Conservation (phyloP, 176 grass and related monocot species). For the Luzula sylvatica region DNA sequence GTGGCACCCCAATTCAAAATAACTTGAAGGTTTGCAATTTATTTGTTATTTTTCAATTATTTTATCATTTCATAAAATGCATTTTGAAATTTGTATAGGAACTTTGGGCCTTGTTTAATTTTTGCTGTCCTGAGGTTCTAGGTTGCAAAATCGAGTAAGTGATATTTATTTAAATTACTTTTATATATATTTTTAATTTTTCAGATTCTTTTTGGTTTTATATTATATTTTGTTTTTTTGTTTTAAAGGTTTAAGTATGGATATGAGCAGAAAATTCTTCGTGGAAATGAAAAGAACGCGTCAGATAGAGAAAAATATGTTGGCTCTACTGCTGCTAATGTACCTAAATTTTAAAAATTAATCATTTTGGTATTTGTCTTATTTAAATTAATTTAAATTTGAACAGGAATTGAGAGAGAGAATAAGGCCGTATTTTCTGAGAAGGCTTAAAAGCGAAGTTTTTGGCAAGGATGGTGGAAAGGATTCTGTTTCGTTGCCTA, state of each 20-base stretch:
- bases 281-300: slow-evolving; percentile 86
- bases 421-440: slow-evolving; percentile 84
- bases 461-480: slow-evolving; percentile 30
- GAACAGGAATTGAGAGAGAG: slow-evolving; percentile 63
- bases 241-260: slow-evolving; percentile 51
- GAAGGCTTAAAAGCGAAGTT: slow-evolving; percentile 76
- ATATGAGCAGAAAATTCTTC: slow-evolving; percentile 61
- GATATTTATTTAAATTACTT: slow-evolving; percentile 7
- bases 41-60: neutral
- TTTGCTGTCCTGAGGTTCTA: slow-evolving; percentile 73
- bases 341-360: slow-evolving; percentile 6
- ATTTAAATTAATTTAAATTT: slow-evolving; percentile 17
- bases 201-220: neutral
- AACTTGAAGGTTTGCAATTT: slow-evolving; percentile 52
- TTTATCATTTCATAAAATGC: no score
- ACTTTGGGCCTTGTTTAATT: slow-evolving; percentile 84
- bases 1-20: slow-evolving; percentile 83
- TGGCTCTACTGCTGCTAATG: slow-evolving; percentile 66
- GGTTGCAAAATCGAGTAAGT: slow-evolving; percentile 68
- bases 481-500: no score
- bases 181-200: slow-evolving; percentile 16
- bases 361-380: slow-evolving; percentile 22
- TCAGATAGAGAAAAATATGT: slow-evolving; percentile 52
- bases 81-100: slow-evolving; percentile 38
- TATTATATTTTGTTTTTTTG: slow-evolving; percentile 29